Percentiles rank a stretch among this genome's conserved stretches.
These are phyloP conservation scores for Aspergillus quadrilineatus DNA, from an alignment of 2,329 filamentous ascomycete species.

Conservation along the genomic window DNA sequence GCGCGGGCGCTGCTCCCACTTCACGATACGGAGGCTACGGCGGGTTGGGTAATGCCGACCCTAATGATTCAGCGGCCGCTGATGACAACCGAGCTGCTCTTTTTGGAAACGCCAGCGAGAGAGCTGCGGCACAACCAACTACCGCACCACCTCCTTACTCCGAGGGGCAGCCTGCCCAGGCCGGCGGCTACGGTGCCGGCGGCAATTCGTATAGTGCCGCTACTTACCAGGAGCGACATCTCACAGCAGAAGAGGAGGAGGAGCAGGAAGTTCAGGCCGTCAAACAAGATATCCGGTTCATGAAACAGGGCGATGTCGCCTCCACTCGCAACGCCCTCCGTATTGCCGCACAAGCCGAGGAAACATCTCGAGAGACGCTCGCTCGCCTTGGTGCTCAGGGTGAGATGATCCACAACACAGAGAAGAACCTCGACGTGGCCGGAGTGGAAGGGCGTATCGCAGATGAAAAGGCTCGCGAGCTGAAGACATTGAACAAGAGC, in stretches of 20 bases:
- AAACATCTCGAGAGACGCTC: slow-evolving; percentile 69
- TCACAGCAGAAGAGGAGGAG: slow-evolving; percentile 79
- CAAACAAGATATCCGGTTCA: slow-evolving; percentile 70
- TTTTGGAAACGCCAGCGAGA: slow-evolving; percentile 57
- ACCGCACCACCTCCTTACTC: slow-evolving; percentile 31
- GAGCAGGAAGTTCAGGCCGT: slow-evolving; percentile 70
- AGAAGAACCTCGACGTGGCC: slow-evolving; percentile 78
- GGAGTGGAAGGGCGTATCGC: slow-evolving; percentile 73
- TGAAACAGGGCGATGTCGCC: slow-evolving; percentile 76
- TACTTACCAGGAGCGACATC: slow-evolving; percentile 66
- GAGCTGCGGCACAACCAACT: slow-evolving; percentile 47
- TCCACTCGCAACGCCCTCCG: slow-evolving; percentile 68
- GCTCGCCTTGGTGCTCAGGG: slow-evolving; percentile 74
- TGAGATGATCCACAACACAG: slow-evolving; percentile 77
- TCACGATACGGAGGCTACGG: slow-evolving; percentile 56
- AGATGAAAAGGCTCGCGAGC: slow-evolving; percentile 75
- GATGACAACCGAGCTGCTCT: slow-evolving; percentile 58
- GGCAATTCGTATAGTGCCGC: slow-evolving; percentile 38
- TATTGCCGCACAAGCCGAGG: slow-evolving; percentile 66
- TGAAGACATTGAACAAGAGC: slow-evolving; percentile 81
- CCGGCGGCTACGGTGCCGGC: slow-evolving; percentile 32
- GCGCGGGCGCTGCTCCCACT: slow-evolving; percentile 43
- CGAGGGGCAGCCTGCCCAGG: slow-evolving; percentile 23
- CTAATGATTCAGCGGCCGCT: slow-evolving; percentile 50
- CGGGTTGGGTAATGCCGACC: slow-evolving; percentile 52